phyloP scores from a whole-genome alignment of 495 filamentous ascomycete genomes.

The Immersiella caudata region DNA sequence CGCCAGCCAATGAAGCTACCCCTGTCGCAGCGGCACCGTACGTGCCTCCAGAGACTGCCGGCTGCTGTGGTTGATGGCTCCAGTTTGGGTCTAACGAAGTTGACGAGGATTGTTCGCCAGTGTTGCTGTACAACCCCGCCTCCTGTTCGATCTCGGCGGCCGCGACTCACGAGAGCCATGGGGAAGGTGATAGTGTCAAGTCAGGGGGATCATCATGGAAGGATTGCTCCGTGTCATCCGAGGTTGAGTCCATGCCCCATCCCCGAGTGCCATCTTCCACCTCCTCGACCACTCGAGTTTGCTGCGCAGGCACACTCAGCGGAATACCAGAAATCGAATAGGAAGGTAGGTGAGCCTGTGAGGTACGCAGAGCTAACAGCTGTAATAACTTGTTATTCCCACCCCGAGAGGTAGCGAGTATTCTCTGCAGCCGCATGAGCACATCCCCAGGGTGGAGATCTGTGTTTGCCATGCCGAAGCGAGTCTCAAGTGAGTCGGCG shows the following conservation, averaged over 20 bases:
- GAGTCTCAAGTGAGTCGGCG: slow-evolving; percentile 45
- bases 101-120: not conserved
- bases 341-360: slow-evolving; percentile 14
- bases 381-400: slow-evolving; percentile 39
- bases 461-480: slow-evolving; percentile 15
- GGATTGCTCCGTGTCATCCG: not conserved
- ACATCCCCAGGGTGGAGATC: slow-evolving; percentile 35
- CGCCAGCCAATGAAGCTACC: not conserved
- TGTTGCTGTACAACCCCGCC: slow-evolving; percentile 6
- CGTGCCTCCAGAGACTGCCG: not conserved
- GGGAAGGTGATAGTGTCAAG: slow-evolving; percentile 3
- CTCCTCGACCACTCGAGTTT: slow-evolving; percentile 16
- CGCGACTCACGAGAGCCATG: slow-evolving; percentile 27
- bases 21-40: too few relatives aligned
- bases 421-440: slow-evolving; percentile 39
- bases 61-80: slow-evolving; percentile 7
- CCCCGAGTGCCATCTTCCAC: not conserved
- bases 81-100: not conserved
- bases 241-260: not conserved
- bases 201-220: not conserved
- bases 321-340: not conserved
- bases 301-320: not conserved
- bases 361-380: slow-evolving; percentile 38
- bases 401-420: slow-evolving; percentile 40
- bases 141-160: slow-evolving; percentile 25